Conservation (phyloP, 306 rosid species). For the Benincasa hispida region DNA sequence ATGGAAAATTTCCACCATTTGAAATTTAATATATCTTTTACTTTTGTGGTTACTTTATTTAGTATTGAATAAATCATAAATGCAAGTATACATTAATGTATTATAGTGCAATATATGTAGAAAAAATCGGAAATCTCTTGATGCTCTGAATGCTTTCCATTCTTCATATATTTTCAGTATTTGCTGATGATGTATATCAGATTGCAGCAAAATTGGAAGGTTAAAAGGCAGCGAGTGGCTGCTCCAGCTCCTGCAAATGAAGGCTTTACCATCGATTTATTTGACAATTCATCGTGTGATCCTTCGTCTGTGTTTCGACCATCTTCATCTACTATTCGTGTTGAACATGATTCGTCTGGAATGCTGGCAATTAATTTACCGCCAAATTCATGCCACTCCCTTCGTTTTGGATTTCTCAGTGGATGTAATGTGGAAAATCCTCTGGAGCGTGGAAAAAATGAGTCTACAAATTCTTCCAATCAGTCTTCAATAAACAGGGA, state of each 20-base stretch:
- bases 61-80: background rate
- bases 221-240: conserved; percentile 73
- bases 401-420: conserved; percentile 59
- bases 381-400: conserved; percentile 52
- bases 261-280: conserved; percentile 89
- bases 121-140: background rate
- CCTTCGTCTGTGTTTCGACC: conserved; percentile 48
- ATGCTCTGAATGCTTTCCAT: background rate
- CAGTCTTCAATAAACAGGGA: conserved; percentile 33
- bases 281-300: conserved; percentile 60
- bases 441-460: conserved; percentile 23
- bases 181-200: conserved; percentile 40
- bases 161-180: background rate
- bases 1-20: background rate
- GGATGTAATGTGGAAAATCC: conserved; percentile 20
- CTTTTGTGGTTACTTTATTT: background rate
- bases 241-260: conserved; percentile 76
- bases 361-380: conserved; percentile 70
- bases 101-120: background rate
- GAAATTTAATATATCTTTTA: background rate
- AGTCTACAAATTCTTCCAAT: conserved; percentile 22
- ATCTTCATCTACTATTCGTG: conserved; percentile 50
- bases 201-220: conserved; percentile 98
- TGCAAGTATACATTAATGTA: background rate
- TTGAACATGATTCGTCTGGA: conserved; percentile 83